Conservation (phyloP, 805 yeast species). For the Crinitomyces ghanaensis region DNA sequence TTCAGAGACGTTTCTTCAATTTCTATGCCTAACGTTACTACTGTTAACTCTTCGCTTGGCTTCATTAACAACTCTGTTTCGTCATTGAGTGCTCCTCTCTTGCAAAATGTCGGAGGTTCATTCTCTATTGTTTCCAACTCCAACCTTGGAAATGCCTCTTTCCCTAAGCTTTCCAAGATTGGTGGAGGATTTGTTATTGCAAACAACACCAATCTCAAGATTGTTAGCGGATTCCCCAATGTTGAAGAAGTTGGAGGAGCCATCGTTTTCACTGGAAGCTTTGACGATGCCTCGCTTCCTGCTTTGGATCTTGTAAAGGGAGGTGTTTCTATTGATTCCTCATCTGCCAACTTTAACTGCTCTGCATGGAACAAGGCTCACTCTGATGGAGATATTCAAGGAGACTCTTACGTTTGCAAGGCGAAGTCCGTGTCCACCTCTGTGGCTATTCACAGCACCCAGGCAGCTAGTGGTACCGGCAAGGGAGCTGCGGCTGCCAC, state of each 20-base stretch:
- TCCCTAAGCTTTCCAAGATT: slow-evolving; percentile 56
- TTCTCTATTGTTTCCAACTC: slow-evolving; percentile 65
- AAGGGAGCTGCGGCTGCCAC: slow-evolving; percentile 10
- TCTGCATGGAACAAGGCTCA: slow-evolving; percentile 57
- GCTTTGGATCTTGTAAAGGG: slow-evolving; percentile 73
- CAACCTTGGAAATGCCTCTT: slow-evolving; percentile 54
- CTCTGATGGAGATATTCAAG: slow-evolving; percentile 74
- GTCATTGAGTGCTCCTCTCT: slow-evolving; percentile 29
- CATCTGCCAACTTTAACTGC: slow-evolving; percentile 70
- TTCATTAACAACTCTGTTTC: slow-evolving; percentile 58
- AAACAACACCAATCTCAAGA: slow-evolving; percentile 64
- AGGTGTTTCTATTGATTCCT: slow-evolving; percentile 75
- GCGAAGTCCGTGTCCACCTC: slow-evolving; percentile 18
- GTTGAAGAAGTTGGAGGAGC: slow-evolving; percentile 82
- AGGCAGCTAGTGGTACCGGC: slow-evolving; percentile 6
- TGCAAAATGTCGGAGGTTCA: slow-evolving; percentile 67
- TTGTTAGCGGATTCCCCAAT: slow-evolving; percentile 62
- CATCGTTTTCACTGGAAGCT: slow-evolving; percentile 66
- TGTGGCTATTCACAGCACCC: slow-evolving; percentile 8
- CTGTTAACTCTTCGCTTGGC: slow-evolving; percentile 74
- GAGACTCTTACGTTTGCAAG: slow-evolving; percentile 57
- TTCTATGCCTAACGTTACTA: slow-evolving; percentile 53
- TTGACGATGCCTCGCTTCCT: slow-evolving; percentile 67
- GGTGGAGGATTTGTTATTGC: slow-evolving; percentile 92
- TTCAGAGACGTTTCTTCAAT: slow-evolving; percentile 71